Evolutionary conservation across 192 early-diverging fungal genomes (phyloP).

Genomic region (Spizellomyces sp.): DNA sequence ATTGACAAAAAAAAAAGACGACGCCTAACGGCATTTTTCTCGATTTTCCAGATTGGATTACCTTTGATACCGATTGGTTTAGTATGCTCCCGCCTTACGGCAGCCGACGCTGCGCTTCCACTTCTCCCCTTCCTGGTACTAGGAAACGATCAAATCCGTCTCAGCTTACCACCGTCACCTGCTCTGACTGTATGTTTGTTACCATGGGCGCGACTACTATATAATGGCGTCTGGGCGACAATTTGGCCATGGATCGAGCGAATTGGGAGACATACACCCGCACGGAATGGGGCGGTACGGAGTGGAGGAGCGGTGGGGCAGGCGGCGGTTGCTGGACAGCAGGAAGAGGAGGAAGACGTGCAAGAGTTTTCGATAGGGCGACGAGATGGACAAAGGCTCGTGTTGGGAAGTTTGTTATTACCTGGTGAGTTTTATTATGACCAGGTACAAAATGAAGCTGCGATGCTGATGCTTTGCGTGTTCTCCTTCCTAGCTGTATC

Average conservation of each 20-base stretch:
- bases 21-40: neutral
- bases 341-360: constrained; percentile 14
- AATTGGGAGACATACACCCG: neutral
- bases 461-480: neutral
- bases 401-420: constrained; percentile 26
- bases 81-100: constrained; percentile 32
- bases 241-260: constrained; percentile 3
- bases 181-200: constrained; percentile 41
- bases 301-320: neutral
- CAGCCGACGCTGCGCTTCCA: constrained; percentile 38
- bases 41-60: constrained; percentile 27
- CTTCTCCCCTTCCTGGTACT: constrained; percentile 42
- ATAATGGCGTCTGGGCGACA: constrained; percentile 16
- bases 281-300: neutral
- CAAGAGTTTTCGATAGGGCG: constrained; percentile 1
- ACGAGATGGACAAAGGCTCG: constrained; percentile 29
- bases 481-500: constrained; percentile 14
- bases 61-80: constrained; percentile 43
- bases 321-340: neutral
- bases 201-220: constrained; percentile 36
- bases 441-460: neutral
- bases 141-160: constrained; percentile 28
- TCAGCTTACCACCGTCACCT: constrained; percentile 41
- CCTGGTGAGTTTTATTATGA: constrained; percentile 10
- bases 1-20: neutral